Base-by-base conservation (phyloP, 805 yeast genomes). In the Metahyphopichia silvanorum region DNA sequence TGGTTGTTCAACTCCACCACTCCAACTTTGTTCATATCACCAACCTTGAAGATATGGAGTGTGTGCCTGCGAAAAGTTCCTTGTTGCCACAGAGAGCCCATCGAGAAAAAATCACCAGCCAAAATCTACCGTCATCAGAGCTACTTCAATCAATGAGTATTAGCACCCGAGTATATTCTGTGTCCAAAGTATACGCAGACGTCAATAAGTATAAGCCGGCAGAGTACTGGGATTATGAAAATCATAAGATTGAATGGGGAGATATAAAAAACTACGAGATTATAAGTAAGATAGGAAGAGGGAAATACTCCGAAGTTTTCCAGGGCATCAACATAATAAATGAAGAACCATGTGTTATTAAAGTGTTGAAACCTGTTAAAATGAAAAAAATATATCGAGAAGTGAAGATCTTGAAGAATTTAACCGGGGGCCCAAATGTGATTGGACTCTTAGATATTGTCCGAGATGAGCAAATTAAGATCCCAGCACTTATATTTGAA, bases 291-390 rank as follows among this genome's bases (percentile, higher is more conserved):
- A 82, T 89, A 13, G 97, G 97, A 10, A 74, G 96, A 36, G 97
- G 97, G 16, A 89, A 86, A 64, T 89, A 88, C 61, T 82, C 94
- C n/a, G 97, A 89, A 58, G 97, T 89, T 19, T 89, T 89, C 55
- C 83, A 80, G 54, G 96, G 96, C 18, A 71, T 81, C 27, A 82
- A 85, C 52, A 66, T 85, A 31, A 67, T 75, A 34, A 76, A 75
- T 42, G 79, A 76, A 33, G 72, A 71, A 26, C 57, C 59, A 21
- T 83, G 93, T 49, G 91, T 89, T 26, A 85, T 89, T 44, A 89
- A 89, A 56, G 94, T 87, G 46, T 69, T 89, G 49, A 89, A 89
- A 58, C 97, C 97, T 7, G 95, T 89, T 16, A 89, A 87, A 61
- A 75, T 84, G 66, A 89, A 89, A 71, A 89, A 89, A 61, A 87